These are phyloP conservation scores for Microthlaspi erraticum DNA, from an alignment of 345 rosid species.

Conservation along the genomic window DNA sequence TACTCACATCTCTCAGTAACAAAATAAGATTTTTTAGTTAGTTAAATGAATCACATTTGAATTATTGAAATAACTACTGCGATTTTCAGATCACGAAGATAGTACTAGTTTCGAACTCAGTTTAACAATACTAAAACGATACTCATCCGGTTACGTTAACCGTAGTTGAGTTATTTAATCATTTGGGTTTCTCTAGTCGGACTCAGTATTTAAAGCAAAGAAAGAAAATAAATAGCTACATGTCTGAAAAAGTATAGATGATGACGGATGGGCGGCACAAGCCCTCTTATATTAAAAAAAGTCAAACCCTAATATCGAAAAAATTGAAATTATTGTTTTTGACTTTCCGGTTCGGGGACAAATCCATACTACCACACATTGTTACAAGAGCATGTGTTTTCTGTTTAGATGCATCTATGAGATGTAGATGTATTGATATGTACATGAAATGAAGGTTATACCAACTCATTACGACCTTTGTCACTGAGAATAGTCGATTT, in stretches of 20 bases:
- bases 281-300: slow-evolving; percentile 11
- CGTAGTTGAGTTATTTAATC: slow-evolving; percentile 17
- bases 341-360: slow-evolving; percentile 18
- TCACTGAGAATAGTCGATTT: not conserved
- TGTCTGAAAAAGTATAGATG: too few species aligned
- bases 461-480: not conserved
- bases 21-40: not conserved
- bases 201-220: slow-evolving; percentile 4
- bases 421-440: not conserved
- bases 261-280: slow-evolving; percentile 43
- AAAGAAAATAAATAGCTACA: not conserved
- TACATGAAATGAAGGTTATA: slow-evolving; percentile 14
- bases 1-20: not conserved
- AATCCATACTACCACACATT: slow-evolving; percentile 28
- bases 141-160: slow-evolving; percentile 3
- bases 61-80: slow-evolving; percentile 5
- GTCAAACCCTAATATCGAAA: slow-evolving; percentile 35
- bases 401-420: not conserved
- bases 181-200: slow-evolving; percentile 15
- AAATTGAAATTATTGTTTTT: slow-evolving; percentile 20
- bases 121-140: not conserved
- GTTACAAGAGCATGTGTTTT: slow-evolving; percentile 12
- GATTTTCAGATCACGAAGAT: not conserved
- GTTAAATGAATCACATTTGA: not conserved
- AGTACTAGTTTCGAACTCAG: slow-evolving; percentile 1